These are phyloP conservation scores for Aphanomyces invadans DNA, from an alignment of 352 stramenopile species.

Conservation along the genomic window DNA sequence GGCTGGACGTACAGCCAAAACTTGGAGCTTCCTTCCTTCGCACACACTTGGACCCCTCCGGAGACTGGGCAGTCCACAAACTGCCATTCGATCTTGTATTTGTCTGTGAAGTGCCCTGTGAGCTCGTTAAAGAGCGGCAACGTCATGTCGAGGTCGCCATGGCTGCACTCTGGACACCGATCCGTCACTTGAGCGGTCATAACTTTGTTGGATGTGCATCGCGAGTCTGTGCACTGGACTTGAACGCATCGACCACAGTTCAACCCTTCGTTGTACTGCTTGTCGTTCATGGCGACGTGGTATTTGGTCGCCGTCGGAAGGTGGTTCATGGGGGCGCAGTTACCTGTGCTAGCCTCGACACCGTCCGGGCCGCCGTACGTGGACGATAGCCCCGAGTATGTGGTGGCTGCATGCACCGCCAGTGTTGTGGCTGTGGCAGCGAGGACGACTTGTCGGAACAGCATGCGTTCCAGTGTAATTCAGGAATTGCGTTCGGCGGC, in stretches of 20 bases:
- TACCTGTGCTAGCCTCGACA: conserved; percentile 34
- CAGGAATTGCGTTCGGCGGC: not conserved
- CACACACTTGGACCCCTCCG: conserved; percentile 59
- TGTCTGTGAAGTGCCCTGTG: conserved; percentile 35
- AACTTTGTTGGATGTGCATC: conserved; percentile 29
- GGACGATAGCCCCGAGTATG: conserved; percentile 38
- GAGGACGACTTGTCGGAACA: not conserved
- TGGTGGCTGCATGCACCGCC: conserved; percentile 18
- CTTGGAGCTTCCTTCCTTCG: conserved; percentile 39
- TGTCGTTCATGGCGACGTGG: conserved; percentile 57
- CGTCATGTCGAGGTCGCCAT: conserved; percentile 50
- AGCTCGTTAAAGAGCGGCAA: conserved; percentile 35
- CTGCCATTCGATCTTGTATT: conserved; percentile 47
- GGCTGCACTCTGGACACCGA: conserved; percentile 45
- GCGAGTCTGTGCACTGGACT: conserved; percentile 43
- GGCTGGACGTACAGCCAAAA: conserved; percentile 65
- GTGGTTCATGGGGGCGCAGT: conserved; percentile 67
- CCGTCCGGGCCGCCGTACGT: conserved; percentile 35
- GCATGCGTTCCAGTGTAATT: not conserved
- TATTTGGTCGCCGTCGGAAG: conserved; percentile 35
- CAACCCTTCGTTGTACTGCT: conserved; percentile 17
- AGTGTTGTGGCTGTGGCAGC: conserved; percentile 5
- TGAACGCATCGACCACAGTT: conserved; percentile 35
- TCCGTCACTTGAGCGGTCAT: conserved; percentile 61
- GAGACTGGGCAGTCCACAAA: conserved; percentile 59